Evolutionary conservation across 805 yeast species (phyloP).

Genomic region (Hanseniaspora guilliermondii): DNA sequence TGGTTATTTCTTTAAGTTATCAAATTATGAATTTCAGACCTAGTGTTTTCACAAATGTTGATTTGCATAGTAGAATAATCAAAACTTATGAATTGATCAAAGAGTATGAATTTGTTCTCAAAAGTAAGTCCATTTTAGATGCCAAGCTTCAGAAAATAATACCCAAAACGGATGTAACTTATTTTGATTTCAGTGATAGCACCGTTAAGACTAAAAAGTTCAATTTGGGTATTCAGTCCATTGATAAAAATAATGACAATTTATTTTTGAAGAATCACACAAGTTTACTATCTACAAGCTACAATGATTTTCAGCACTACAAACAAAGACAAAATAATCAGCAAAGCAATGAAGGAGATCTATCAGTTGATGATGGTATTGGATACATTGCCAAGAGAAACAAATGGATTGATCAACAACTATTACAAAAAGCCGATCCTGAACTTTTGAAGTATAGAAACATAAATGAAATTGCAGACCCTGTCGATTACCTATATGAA

Average conservation of each 20-base stretch:
- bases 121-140: neutral
- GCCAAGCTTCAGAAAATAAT: neutral
- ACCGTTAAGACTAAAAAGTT: neutral
- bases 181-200: neutral
- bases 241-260: conserved; percentile 2
- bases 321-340: neutral
- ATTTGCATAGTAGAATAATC: conserved; percentile 26
- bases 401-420: neutral
- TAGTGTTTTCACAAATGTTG: conserved; percentile 38
- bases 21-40: conserved; percentile 48
- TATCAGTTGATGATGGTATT: neutral
- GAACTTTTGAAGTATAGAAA: neutral
- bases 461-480: neutral
- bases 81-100: neutral
- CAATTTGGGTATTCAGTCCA: conserved; percentile 4
- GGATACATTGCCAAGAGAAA: neutral
- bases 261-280: conserved; percentile 10
- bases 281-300: conserved; percentile 2
- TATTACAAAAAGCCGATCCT: neutral
- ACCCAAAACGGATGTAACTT: conserved; percentile 1
- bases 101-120: conserved; percentile 12
- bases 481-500: conserved; percentile 10
- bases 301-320: neutral
- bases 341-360: neutral
- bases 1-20: conserved; percentile 44